Evolutionary conservation across 352 stramenopile genomes (phyloP).

Genomic region (Globisporangium lucens): DNA sequence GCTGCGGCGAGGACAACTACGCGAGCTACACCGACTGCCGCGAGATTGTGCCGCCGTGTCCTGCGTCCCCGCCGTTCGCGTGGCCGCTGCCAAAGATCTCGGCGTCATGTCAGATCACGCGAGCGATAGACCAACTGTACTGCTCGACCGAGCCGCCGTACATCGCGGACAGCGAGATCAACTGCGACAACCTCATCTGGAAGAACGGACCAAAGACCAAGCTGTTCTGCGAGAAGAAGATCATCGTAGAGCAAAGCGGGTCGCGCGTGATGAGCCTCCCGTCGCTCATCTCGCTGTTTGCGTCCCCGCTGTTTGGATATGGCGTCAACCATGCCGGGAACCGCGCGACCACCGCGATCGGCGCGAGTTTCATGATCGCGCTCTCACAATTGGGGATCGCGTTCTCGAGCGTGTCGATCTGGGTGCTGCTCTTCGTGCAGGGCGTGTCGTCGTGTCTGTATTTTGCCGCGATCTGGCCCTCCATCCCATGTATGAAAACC

Average conservation of each 20-base stretch:
- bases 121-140: constrained; percentile 30
- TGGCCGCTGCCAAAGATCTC: constrained; percentile 42
- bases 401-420: constrained; percentile 38
- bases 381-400: constrained; percentile 67
- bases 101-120: constrained; percentile 30
- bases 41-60: constrained; percentile 33
- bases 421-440: constrained; percentile 66
- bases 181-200: constrained; percentile 41
- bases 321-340: constrained; percentile 64
- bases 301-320: constrained; percentile 74
- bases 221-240: constrained; percentile 39
- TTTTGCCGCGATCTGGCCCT: constrained; percentile 82
- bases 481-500: constrained; percentile 47
- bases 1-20: constrained; percentile 39
- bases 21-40: constrained; percentile 43
- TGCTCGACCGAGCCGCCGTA: constrained; percentile 33
- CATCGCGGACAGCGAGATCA: constrained; percentile 42
- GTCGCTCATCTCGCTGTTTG: constrained; percentile 68
- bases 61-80: constrained; percentile 30
- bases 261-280: constrained; percentile 73
- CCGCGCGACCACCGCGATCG: constrained; percentile 49
- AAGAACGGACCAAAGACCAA: constrained; percentile 31
- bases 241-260: constrained; percentile 35
- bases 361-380: constrained; percentile 46
- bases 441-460: constrained; percentile 79